Conservation (phyloP, 805 yeast species). For the Saccharomycopsis microspora region DNA sequence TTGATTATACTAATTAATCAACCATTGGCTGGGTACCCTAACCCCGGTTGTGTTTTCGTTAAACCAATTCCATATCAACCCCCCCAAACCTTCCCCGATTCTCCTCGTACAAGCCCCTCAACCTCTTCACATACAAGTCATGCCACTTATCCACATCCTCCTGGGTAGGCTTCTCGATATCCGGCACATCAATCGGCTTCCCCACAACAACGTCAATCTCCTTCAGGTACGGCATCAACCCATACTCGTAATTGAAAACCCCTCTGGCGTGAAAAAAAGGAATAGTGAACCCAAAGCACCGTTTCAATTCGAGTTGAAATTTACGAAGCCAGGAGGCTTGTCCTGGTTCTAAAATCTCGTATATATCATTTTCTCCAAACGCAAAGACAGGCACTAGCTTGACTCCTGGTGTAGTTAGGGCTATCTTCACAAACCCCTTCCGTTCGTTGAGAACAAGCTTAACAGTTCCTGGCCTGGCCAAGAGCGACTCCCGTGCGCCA, state of each 20-base stretch:
- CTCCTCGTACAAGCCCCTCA: slow-evolving; percentile 52
- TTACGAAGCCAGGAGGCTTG: slow-evolving; percentile 35
- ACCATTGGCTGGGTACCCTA: too few relatives aligned
- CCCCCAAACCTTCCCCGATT: slow-evolving; percentile 41
- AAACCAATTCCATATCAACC: slow-evolving; percentile 2
- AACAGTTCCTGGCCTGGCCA: slow-evolving; percentile 44
- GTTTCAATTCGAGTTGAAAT: slow-evolving; percentile 65
- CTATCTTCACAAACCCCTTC: slow-evolving; percentile 82
- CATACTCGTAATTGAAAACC: slow-evolving; percentile 84
- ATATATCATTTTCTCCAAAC: slow-evolving; percentile 79
- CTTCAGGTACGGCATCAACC: slow-evolving; percentile 75
- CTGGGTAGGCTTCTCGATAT: slow-evolving; percentile 29
- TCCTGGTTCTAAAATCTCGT: slow-evolving; percentile 35
- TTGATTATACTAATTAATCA: too few relatives aligned
- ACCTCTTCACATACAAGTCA: slow-evolving; percentile 49
- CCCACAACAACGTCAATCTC: slow-evolving; percentile 73
- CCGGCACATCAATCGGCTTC: slow-evolving; percentile 48
- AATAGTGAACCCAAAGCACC: slow-evolving; percentile 65
- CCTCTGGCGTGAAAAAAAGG: slow-evolving; percentile 93
- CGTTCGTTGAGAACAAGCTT: slow-evolving; percentile 67
- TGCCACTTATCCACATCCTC: slow-evolving; percentile 63
- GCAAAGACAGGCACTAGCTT: slow-evolving; percentile 79
- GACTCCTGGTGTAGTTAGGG: slow-evolving; percentile 68
- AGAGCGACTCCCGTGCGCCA: slow-evolving; percentile 85
- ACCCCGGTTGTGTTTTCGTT: too few relatives aligned